phyloP scores from a whole-genome alignment of 495 filamentous ascomycete genomes.

The Aspergillus biplanus region DNA sequence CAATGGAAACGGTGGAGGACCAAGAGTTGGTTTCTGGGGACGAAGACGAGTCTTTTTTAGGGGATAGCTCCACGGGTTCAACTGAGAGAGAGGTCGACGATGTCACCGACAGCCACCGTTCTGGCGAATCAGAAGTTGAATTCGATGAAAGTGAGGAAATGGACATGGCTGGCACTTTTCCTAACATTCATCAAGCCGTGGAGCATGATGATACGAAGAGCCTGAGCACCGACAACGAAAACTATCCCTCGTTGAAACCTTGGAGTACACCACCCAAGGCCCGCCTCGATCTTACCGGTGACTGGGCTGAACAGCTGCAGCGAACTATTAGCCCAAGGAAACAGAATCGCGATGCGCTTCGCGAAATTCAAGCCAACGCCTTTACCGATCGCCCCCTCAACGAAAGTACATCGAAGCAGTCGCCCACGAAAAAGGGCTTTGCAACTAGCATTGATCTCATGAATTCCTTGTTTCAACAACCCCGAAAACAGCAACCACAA shows the following conservation, averaged over 20 bases:
- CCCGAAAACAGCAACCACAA: slow-evolving; percentile 38
- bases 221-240: slow-evolving; percentile 48
- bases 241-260: slow-evolving; percentile 40
- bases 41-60: slow-evolving; percentile 81
- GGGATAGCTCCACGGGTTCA: slow-evolving; percentile 83
- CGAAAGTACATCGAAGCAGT: slow-evolving; percentile 40
- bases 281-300: slow-evolving; percentile 59
- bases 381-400: slow-evolving; percentile 45
- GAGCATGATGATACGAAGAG: slow-evolving; percentile 57
- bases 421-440: slow-evolving; percentile 57
- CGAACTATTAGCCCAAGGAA: slow-evolving; percentile 90
- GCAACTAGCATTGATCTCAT: slow-evolving; percentile 85
- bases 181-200: slow-evolving; percentile 65
- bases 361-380: slow-evolving; percentile 60
- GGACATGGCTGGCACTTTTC: slow-evolving; percentile 78
- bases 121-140: slow-evolving; percentile 70
- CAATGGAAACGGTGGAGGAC: slow-evolving; percentile 58
- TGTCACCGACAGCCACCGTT: slow-evolving; percentile 59
- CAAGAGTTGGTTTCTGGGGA: slow-evolving; percentile 38
- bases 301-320: slow-evolving; percentile 91
- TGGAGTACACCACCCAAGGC: slow-evolving; percentile 63
- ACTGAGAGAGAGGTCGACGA: slow-evolving; percentile 65
- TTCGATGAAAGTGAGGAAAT: slow-evolving; percentile 71
- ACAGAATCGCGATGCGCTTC: slow-evolving; percentile 71
- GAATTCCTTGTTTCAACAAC: slow-evolving; percentile 78